A percentile compares a stretch with the other conserved stretches of the same genome.
phyloP scores from a whole-genome alignment of 139 green algal species.

The Chlamydomonas applanata region DNA sequence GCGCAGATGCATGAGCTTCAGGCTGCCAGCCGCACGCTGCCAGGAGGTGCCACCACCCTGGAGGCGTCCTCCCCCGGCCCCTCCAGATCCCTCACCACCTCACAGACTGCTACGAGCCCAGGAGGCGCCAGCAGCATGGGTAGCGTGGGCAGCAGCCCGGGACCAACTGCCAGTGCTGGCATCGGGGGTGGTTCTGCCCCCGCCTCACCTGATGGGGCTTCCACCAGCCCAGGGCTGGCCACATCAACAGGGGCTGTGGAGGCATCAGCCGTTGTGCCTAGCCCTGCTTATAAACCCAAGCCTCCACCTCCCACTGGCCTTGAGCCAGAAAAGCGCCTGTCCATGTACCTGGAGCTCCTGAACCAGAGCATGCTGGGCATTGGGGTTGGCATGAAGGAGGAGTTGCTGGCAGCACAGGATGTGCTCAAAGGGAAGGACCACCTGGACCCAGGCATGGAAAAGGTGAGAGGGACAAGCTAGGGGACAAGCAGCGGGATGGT shows the following conservation, averaged over 20 bases:
- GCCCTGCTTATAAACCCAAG: too few species aligned
- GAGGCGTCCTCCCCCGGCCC: background rate
- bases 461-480: too few species aligned
- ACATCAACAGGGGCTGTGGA: too few species aligned
- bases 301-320: background rate
- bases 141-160: background rate
- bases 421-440: conserved; percentile 4
- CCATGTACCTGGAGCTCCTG: conserved; percentile 1
- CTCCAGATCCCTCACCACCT: background rate
- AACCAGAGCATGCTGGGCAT: background rate
- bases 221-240: too few species aligned
- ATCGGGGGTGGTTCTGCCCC: background rate
- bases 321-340: conserved; percentile 1
- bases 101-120: background rate
- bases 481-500: too few species aligned
- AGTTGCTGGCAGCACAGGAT: background rate
- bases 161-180: background rate
- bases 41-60: background rate
- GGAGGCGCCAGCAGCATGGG: background rate
- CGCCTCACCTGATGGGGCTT: background rate
- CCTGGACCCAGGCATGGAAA: background rate
- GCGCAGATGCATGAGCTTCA: conserved; percentile 4
- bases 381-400: too few species aligned
- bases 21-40: background rate
- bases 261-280: too few species aligned